A percentile compares a stretch with the other conserved stretches of the same genome.
These are phyloP conservation scores for Ceratocystis huliohia DNA, from an alignment of 2,329 filamentous ascomycete genomes.

Conservation along the genomic window DNA sequence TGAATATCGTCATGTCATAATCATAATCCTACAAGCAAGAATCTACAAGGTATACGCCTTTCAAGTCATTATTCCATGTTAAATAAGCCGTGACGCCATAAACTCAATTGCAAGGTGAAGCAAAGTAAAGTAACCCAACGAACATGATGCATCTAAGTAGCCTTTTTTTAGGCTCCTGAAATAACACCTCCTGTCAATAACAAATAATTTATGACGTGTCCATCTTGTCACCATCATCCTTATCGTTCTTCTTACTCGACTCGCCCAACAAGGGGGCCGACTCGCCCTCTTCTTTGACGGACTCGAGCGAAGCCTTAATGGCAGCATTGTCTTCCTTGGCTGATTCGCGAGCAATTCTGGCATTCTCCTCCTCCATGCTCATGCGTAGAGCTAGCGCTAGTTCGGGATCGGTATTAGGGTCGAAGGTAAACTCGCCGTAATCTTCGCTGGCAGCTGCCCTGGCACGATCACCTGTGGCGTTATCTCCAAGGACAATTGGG, in stretches of 20 bases:
- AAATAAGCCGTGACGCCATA: constrained; percentile 16
- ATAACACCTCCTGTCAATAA: constrained; percentile 19
- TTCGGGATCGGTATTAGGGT: constrained; percentile 84
- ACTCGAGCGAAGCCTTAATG: constrained; percentile 61
- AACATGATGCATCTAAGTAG: constrained; percentile 8
- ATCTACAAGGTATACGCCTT: neutral
- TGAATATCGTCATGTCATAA: neutral
- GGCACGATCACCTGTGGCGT: constrained; percentile 39
- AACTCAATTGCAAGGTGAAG: constrained; percentile 14
- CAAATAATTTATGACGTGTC: constrained; percentile 55
- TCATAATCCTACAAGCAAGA: neutral
- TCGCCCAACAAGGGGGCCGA: constrained; percentile 31
- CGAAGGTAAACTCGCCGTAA: constrained; percentile 56
- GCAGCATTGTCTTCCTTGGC: constrained; percentile 52
- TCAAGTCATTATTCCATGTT: neutral
- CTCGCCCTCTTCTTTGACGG: constrained; percentile 70
- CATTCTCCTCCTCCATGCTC: constrained; percentile 97
- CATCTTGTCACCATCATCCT: constrained; percentile 63
- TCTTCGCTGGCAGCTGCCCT: constrained; percentile 45
- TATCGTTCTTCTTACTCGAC: constrained; percentile 34
- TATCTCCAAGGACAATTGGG: constrained; percentile 77
- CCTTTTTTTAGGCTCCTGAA: neutral
- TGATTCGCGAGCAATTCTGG: constrained; percentile 57
- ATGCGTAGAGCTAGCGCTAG: constrained; percentile 87
- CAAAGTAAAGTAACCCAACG: constrained; percentile 8